Evolutionary conservation across 2,329 filamentous ascomycete species (phyloP), one percentile per base, ranked within the genome.

Genomic region (Elsinoe fawcettii): DNA sequence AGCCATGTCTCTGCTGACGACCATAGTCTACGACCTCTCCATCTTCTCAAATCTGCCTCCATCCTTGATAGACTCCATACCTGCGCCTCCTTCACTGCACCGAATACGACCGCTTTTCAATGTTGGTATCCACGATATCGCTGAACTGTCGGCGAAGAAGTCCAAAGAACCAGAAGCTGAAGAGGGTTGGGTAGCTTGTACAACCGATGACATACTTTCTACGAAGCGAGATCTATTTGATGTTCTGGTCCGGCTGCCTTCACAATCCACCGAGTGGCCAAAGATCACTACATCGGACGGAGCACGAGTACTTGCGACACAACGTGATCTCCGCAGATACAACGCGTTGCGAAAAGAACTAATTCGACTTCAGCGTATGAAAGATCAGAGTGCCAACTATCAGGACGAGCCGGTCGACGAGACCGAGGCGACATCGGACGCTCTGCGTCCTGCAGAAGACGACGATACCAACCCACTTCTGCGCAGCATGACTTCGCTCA

Each of bases 71-170:
- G 83, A 90, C 54, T 74, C 86, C 12, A 76, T 96, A n/a, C 81
- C 85, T 18, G 39, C 62, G 2, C 60, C 63, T 2, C 77, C 83
- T 23, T 78, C 81, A 1, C 78, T 87, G 60, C 79, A 75, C 12
- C 73, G 89, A 59, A 78, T 93, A 27, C 82, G 85, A 34, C 87
- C 92, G 0, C 79, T 99, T n/a, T 99, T 97, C 74, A 90, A 86
- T 55, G 81, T 99, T 59, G 93, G 93, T 51, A 85, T 99, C 14
- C 88, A 96, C 69, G 93, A 99, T 67, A 96, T 99, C 51, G 82
- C 88, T 4, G 83, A 86, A 58, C 78, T 97, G 4, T 78, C 84
- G 63, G 77, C 78, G n/a, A 74, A 77, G 22, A 73, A 74, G 1
- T 71, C 71, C 49, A 75, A 74, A 66, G 70, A 66, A 61, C 67